Percentiles rank a stretch among this genome's conserved stretches.
These are phyloP conservation scores for Annulohypoxylon truncatum DNA, from an alignment of 2,329 filamentous ascomycete genomes.

Conservation along the genomic window DNA sequence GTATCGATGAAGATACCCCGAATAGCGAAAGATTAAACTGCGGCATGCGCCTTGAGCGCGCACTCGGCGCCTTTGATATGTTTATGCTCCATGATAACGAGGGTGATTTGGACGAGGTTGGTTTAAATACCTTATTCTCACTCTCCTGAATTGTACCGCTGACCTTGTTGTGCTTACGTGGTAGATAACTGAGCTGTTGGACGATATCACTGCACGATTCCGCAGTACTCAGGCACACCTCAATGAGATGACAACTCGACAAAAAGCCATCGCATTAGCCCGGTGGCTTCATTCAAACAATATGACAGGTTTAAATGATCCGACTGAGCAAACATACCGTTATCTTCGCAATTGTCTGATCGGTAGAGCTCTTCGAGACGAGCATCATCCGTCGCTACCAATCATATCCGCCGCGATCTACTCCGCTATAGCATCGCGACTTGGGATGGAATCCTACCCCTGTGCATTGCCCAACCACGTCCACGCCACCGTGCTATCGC, in stretches of 20 bases:
- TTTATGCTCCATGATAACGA: conserved; percentile 81
- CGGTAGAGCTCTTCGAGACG: conserved; percentile 79
- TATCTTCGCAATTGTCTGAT: conserved; percentile 89
- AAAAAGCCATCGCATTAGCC: conserved; percentile 75
- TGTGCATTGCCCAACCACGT: conserved; percentile 89
- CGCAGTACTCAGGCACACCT: conserved; percentile 64
- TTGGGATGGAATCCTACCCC: conserved; percentile 81
- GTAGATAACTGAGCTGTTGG: conserved; percentile 72
- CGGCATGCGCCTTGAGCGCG: conserved; percentile 73
- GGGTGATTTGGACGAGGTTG: conserved; percentile 79
- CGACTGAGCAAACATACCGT: conserved; percentile 73
- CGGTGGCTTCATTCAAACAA: conserved; percentile 75
- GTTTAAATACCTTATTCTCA: background rate
- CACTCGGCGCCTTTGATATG: conserved; percentile 86
- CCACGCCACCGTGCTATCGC: conserved; percentile 78
- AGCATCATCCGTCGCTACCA: conserved; percentile 82
- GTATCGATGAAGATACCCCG: conserved; percentile 36
- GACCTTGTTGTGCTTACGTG: background rate
- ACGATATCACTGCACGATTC: conserved; percentile 71
- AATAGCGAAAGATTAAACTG: conserved; percentile 56
- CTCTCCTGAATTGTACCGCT: background rate
- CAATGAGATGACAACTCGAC: conserved; percentile 67
- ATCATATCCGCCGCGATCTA: conserved; percentile 90
- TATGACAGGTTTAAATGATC: conserved; percentile 76
- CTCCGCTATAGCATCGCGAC: conserved; percentile 78